Evolutionary conservation across 768 basidiomycete genomes (phyloP).

Genomic region (Tephrocybe sp.): DNA sequence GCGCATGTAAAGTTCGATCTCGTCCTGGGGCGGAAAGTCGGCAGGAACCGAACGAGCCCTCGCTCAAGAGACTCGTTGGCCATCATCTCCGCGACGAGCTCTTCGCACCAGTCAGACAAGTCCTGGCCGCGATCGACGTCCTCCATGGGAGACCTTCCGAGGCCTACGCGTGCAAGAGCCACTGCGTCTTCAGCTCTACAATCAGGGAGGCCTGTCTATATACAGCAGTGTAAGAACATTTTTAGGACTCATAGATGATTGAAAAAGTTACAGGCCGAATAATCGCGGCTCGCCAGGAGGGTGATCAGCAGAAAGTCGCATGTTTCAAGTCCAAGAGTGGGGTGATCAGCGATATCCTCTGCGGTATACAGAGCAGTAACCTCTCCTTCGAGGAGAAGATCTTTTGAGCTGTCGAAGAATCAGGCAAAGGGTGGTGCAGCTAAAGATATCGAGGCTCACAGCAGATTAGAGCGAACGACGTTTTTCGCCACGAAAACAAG

Average conservation of each 20-base stretch:
- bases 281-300: constrained; percentile 7
- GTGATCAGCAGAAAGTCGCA: constrained; percentile 2
- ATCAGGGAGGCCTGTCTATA: background rate
- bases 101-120: background rate
- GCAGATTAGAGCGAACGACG: background rate
- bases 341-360: background rate
- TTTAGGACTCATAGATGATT: too few relatives aligned
- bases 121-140: background rate
- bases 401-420: background rate
- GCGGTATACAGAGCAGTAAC: background rate
- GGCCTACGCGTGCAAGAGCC: background rate
- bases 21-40: background rate
- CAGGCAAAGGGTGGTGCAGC: background rate
- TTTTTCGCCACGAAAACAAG: constrained; percentile 9
- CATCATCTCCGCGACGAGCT: background rate
- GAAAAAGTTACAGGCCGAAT: background rate
- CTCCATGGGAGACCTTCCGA: background rate
- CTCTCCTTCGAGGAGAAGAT: background rate
- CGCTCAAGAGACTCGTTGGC: background rate
- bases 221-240: too few relatives aligned
- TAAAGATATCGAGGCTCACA: background rate
- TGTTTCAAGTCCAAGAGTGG: background rate
- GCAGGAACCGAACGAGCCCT: background rate
- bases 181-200: background rate
- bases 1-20: constrained; percentile 7